Base-by-base conservation (phyloP, 352 stramenopile species). In the Phytophthora multivora region DNA sequence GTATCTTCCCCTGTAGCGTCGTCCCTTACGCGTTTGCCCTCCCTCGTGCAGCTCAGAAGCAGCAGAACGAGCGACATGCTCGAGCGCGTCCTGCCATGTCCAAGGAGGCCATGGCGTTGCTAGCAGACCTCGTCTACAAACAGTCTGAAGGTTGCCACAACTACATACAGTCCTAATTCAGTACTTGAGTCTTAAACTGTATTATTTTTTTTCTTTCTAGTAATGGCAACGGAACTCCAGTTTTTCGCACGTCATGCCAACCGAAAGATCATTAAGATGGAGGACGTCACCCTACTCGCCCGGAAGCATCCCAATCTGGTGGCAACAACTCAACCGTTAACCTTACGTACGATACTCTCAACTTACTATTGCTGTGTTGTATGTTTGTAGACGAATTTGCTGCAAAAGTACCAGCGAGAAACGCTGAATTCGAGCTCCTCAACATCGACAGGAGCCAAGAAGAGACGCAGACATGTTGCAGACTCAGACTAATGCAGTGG, bases 201-300 rank as follows among this genome's bases (percentile, higher is more conserved):
- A 38, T 25, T 41, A 5, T 38, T 12, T 42, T 50, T 51, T 15
- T 38, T 12, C 39, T 50, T 51, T 15, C 42, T 33, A 92, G 83
- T 92, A 50, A 73, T 90, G 61, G 83, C 83, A 19, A 87, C 73
- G 13, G 83, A 92, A 57, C 59, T 92, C 55, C 83, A 92, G 60
- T 83, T 89, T 43, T 92, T 92, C 52, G 81, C 83, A 12, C 68
- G 75, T 41, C 83, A 92, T 51, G 80, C 77, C 11, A 89, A 84
- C 33, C 77, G 78, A 28, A 90, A 90, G 55, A 73, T 86, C 26
- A 89, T 92, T 49, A 92, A 92, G 38, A 50, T 75, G 2, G 83
- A 92, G 50, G 83, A 92, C 53, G 79, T 92, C 36, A 57, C 77
- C 30, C 71, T 92, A 16, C 80, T 80, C 40, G 75, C 83, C 18